Evolutionary conservation across 2,329 filamentous ascomycete genomes (phyloP), one percentile per base, ranked within the genome.

Genomic region (Botrytis tulipae): DNA sequence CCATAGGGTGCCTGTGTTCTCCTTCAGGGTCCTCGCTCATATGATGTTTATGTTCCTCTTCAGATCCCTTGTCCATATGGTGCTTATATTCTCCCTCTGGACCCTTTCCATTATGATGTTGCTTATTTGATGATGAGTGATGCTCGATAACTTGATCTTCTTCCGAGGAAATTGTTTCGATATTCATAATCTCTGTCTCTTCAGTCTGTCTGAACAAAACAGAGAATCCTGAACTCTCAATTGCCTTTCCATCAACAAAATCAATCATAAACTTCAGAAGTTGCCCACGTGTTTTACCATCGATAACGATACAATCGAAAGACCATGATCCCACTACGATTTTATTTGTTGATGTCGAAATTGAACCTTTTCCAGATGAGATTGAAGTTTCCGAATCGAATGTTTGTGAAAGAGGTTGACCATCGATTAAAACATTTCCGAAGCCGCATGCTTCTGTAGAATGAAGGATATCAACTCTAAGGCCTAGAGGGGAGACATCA

Each of bases 361-460:
- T 79, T 32, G 81, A 77, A 32, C 85, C 85, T 44, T 82, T 82
- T 67, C 86, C 85, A 6, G 71, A 68, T 8, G 70, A 66, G 14
- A 57, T 46, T 35, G 54, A 40, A 42, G 70, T 66, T 37, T 71
- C 44, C 61, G 77, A 73, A 44, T 75, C 75, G 12, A 74, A 62
- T 61, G 82, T 81, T 73, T 84, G 83, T 25, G 80, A 75, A 8
- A 88, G 80, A 8, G 78, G 57, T 73, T 85, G 82, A 73, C 83
- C 84, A 78, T 87, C 84, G 74, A 88, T 78, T 29, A 83, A 84
- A 73, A 87, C 81, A 75, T 85, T 85, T 75, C 83, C 84, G 77
- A 81, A 81, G 4, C 84, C 85, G 76, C 87, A 88, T 40, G 83
- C 81, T n/a, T 82, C 79, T 16, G 81, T 80, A 16, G 85, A 84